Conservation (phyloP, 1,139 yeast genomes). For the Lodderomyces elongisporus region DNA sequence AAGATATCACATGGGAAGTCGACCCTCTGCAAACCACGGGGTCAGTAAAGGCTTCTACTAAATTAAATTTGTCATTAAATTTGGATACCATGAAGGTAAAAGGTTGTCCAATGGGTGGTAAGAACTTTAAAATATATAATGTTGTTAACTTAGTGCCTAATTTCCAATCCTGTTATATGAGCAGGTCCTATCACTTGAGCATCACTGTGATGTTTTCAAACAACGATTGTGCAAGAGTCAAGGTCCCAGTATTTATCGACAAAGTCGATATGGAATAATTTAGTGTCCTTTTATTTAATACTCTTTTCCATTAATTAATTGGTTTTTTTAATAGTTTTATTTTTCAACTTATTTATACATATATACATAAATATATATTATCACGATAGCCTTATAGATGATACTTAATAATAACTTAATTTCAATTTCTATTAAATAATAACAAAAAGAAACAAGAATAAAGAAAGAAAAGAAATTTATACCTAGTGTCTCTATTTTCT, state of each 20-base stretch:
- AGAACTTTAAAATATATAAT: slow-evolving; percentile 10
- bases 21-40: not conserved
- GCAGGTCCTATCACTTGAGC: slow-evolving; percentile 32
- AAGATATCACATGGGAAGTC: not conserved
- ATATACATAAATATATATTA: too few species aligned
- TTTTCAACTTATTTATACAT: too few species aligned
- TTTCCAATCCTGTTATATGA: slow-evolving; percentile 35
- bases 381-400: too few species aligned
- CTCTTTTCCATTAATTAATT: too few species aligned
- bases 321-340: too few species aligned
- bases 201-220: slow-evolving; percentile 26
- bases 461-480: too few species aligned
- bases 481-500: too few species aligned
- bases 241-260: slow-evolving; percentile 27
- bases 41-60: slow-evolving; percentile 3
- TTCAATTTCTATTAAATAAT: too few species aligned
- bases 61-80: slow-evolving; percentile 11
- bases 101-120: slow-evolving; percentile 4
- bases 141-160: slow-evolving; percentile 32
- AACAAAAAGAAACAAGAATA: too few species aligned
- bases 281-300: too few species aligned
- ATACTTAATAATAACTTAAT: too few species aligned
- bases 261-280: slow-evolving; percentile 5
- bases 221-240: slow-evolving; percentile 25
- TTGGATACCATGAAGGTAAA: slow-evolving; percentile 11